These are phyloP conservation scores for Trichocomaceae sp. DNA, from an alignment of 2,329 filamentous ascomycete genomes.

Conservation along the genomic window DNA sequence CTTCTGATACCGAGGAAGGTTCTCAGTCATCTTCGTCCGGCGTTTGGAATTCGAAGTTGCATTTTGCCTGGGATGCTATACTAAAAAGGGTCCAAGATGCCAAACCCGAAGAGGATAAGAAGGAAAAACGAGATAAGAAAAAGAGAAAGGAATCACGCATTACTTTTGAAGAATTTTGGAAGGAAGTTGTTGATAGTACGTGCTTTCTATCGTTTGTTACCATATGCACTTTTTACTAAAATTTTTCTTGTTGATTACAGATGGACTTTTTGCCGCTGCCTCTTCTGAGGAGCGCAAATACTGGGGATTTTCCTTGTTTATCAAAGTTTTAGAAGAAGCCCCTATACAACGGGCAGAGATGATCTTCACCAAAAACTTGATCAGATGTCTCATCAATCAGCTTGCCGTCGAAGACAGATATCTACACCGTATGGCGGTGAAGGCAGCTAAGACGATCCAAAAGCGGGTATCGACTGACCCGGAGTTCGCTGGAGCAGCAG, in stretches of 20 bases:
- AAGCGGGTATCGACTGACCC: slow-evolving; percentile 57
- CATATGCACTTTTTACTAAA: background rate
- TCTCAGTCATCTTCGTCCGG: slow-evolving; percentile 46
- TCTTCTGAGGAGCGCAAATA: slow-evolving; percentile 86
- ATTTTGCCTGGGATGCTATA: slow-evolving; percentile 82
- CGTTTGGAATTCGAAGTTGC: slow-evolving; percentile 71
- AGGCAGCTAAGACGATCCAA: slow-evolving; percentile 66
- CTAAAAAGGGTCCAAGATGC: slow-evolving; percentile 43
- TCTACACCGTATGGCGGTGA: slow-evolving; percentile 70
- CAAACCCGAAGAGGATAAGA: slow-evolving; percentile 21
- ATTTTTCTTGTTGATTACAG: slow-evolving; percentile 6
- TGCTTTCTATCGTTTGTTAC: slow-evolving; percentile 15
- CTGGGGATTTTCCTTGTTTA: slow-evolving; percentile 82
- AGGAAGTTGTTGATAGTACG: slow-evolving; percentile 76
- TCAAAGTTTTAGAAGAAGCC: slow-evolving; percentile 59
- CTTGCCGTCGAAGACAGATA: slow-evolving; percentile 70
- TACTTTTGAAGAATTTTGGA: slow-evolving; percentile 73
- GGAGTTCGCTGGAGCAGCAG: slow-evolving; percentile 52
- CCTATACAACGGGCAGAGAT: slow-evolving; percentile 46
- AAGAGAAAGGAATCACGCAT: slow-evolving; percentile 31
- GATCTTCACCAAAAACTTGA: slow-evolving; percentile 77
- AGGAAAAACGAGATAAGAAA: slow-evolving; percentile 25
- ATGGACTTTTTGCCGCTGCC: slow-evolving; percentile 72
- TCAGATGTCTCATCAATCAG: slow-evolving; percentile 77
- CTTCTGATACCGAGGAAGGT: slow-evolving; percentile 26